These are phyloP conservation scores for Atkinsonella texensis DNA, from an alignment of 2,329 filamentous ascomycete species.

Conservation along the genomic window DNA sequence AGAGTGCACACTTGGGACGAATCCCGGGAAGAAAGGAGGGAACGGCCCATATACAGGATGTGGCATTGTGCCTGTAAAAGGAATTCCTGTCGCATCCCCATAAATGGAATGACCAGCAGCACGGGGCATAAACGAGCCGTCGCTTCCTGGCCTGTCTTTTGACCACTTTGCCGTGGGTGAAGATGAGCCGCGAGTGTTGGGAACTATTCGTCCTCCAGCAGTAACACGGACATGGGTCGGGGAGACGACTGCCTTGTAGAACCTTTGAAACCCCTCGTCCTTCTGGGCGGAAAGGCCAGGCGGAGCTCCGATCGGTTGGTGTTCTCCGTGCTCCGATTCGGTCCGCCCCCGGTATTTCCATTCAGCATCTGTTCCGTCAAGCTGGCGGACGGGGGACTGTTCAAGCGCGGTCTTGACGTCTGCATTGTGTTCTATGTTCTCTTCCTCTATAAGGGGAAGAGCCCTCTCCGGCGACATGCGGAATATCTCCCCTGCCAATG, in stretches of 20 bases:
- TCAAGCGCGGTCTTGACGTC: constrained; percentile 5
- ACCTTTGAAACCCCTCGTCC: constrained; percentile 53
- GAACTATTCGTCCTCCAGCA: constrained; percentile 54
- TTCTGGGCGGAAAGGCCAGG: constrained; percentile 41
- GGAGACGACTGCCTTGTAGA: constrained; percentile 56
- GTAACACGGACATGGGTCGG: constrained; percentile 56
- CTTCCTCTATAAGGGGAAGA: constrained; percentile 21
- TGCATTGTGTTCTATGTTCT: constrained; percentile 10
- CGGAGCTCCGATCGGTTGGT: constrained; percentile 41
- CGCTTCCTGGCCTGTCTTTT: constrained; percentile 25
- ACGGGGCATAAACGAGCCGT: constrained; percentile 11
- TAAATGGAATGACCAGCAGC: constrained; percentile 9
- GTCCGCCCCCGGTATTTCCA: constrained; percentile 34
- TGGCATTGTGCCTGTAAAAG: constrained; percentile 8
- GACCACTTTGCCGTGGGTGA: constrained; percentile 41
- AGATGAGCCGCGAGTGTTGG: constrained; percentile 43
- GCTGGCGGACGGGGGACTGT: constrained; percentile 16
- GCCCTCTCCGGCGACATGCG: constrained; percentile 15
- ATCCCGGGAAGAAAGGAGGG: constrained; percentile 20
- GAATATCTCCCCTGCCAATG: constrained; percentile 19
- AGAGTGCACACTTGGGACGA: constrained; percentile 17
- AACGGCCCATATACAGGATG: constrained; percentile 18
- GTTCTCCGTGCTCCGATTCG: constrained; percentile 28
- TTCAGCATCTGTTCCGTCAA: constrained; percentile 29
- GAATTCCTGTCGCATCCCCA: constrained; percentile 5